Conservation (phyloP, 2,329 filamentous ascomycete species). For the Boeremia exigua region DNA sequence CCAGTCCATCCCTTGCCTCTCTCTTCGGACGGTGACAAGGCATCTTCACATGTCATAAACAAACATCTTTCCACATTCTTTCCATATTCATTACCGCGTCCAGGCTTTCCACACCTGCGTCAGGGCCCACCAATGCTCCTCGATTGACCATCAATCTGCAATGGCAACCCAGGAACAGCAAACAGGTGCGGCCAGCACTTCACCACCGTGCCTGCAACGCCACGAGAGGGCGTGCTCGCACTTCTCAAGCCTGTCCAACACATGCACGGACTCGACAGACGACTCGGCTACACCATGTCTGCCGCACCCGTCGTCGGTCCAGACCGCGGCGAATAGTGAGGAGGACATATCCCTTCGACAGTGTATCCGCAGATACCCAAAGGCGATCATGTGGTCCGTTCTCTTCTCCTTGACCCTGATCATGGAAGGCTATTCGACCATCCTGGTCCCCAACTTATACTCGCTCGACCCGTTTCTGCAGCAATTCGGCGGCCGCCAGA, state of each 20-base stretch:
- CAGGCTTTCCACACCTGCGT: neutral
- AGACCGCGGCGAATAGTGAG: constrained; percentile 7
- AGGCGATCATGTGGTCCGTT: constrained; percentile 82
- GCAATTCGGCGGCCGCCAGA: constrained; percentile 39
- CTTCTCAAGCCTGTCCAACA: neutral
- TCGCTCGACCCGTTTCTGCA: constrained; percentile 49
- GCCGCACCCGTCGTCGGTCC: neutral
- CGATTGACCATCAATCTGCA: neutral
- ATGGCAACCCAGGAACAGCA: neutral
- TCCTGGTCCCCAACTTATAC: constrained; percentile 77
- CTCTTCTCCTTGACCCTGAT: constrained; percentile 82
- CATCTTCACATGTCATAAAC: constrained; percentile 7
- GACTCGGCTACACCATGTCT: constrained; percentile 6
- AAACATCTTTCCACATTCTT: neutral
- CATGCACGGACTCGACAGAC: neutral
- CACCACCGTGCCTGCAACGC: neutral
- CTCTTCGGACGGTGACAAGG: neutral
- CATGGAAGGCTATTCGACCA: constrained; percentile 87
- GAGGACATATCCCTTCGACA: constrained; percentile 60
- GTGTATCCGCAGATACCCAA: constrained; percentile 78
- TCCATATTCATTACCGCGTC: neutral
- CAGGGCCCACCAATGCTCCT: neutral
- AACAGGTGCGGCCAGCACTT: neutral
- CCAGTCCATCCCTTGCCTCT: neutral
- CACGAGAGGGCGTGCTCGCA: neutral